phyloP scores from a whole-genome alignment of 352 stramenopile genomes.

The Phytophthora brassicae region DNA sequence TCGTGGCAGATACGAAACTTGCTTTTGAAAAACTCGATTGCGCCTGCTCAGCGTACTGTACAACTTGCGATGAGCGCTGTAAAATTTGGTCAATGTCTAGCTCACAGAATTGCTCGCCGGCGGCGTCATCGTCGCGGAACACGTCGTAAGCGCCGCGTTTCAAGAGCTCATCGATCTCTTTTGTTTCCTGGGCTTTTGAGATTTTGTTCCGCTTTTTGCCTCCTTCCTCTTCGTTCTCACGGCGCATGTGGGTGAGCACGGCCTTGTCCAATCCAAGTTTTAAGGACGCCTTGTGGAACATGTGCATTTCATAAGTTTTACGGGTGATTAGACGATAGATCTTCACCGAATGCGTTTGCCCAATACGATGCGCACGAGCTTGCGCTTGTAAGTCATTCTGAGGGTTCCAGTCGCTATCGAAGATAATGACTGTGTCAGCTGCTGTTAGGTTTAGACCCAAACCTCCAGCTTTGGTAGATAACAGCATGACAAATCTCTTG shows the following conservation, averaged over 20 bases:
- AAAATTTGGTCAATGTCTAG: constrained; percentile 99
- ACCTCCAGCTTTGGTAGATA: constrained; percentile 97
- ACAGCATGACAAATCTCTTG: constrained; percentile 96
- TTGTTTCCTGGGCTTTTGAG: constrained; percentile 81
- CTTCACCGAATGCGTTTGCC: constrained; percentile 89
- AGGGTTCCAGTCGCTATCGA: constrained; percentile 98
- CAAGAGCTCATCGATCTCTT: constrained; percentile 91
- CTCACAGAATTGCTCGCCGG: constrained; percentile 94
- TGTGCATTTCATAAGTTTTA: constrained; percentile 95
- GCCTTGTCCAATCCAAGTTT: constrained; percentile 94
- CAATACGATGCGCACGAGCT: constrained; percentile 90
- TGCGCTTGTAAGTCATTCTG: constrained; percentile 97
- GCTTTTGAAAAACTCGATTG: constrained; percentile 91
- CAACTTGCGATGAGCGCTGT: constrained; percentile 80
- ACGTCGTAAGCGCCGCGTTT: constrained; percentile 92
- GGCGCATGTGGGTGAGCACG: constrained; percentile 90
- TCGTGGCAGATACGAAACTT: constrained; percentile 90
- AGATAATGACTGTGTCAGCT: constrained; percentile 97
- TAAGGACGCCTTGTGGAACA: constrained; percentile 92
- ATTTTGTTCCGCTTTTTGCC: constrained; percentile 78
- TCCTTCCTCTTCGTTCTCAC: constrained; percentile 81
- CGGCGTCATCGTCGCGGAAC: constrained; percentile 90
- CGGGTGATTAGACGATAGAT: constrained; percentile 89
- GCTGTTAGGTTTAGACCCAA: constrained; percentile 91
- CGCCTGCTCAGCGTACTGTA: constrained; percentile 85